A percentile compares a stretch with the other conserved stretches of the same genome.
phyloP scores from a whole-genome alignment of 2,329 filamentous ascomycete genomes.

The Ophiostoma populinum region DNA sequence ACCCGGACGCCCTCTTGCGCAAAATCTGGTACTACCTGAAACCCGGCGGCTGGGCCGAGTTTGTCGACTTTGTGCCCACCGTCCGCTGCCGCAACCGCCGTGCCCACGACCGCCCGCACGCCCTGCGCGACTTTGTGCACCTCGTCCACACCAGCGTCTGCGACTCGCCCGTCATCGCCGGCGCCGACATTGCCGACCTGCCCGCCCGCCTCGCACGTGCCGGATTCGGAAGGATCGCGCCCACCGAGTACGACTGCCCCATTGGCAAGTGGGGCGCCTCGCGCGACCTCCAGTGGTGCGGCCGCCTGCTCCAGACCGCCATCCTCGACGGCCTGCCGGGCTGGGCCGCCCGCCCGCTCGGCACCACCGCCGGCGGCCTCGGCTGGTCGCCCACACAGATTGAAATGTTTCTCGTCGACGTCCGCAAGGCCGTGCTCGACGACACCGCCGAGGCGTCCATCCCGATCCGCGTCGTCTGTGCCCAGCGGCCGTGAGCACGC shows the following conservation, averaged over 20 bases:
- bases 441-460: slow-evolving; percentile 16
- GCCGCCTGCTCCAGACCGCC: slow-evolving; percentile 26
- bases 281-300: slow-evolving; percentile 25
- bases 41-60: slow-evolving; percentile 32
- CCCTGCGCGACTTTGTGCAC: slow-evolving; percentile 27
- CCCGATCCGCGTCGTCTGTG: slow-evolving; percentile 17
- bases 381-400: slow-evolving; percentile 20
- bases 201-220: slow-evolving; percentile 18
- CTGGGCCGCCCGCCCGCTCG: slow-evolving; percentile 16
- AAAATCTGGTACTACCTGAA: slow-evolving; percentile 29
- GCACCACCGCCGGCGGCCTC: slow-evolving; percentile 13
- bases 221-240: slow-evolving; percentile 24
- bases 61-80: slow-evolving; percentile 27
- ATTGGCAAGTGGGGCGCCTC: slow-evolving; percentile 30
- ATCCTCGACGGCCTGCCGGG: slow-evolving; percentile 19
- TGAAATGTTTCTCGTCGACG: slow-evolving; percentile 20
- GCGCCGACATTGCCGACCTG: not conserved
- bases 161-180: slow-evolving; percentile 14
- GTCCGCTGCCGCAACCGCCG: slow-evolving; percentile 21
- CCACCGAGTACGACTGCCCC: slow-evolving; percentile 25
- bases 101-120: slow-evolving; percentile 21
- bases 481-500: slow-evolving; percentile 15
- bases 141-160: slow-evolving; percentile 18
- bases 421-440: slow-evolving; percentile 18
- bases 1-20: slow-evolving; percentile 23